phyloP scores from a whole-genome alignment of 2,329 filamentous ascomycete genomes.

The Exophiala dermatitidis region DNA sequence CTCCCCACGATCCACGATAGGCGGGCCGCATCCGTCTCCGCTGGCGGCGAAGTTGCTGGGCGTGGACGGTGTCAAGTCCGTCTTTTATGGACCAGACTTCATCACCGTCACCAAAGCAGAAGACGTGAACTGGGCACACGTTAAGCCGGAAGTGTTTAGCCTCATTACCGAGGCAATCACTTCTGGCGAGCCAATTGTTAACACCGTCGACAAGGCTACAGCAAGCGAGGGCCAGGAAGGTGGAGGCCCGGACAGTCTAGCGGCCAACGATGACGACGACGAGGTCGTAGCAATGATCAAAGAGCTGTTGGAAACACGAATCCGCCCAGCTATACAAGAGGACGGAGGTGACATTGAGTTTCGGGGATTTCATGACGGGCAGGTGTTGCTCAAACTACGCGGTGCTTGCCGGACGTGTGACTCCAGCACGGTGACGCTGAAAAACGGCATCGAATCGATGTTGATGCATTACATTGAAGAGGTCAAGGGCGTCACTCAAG shows the following conservation, averaged over 20 bases:
- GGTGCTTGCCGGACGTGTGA: conserved; percentile 95
- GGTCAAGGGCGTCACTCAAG: conserved; percentile 84
- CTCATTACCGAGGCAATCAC: conserved; percentile 90
- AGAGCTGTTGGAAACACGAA: conserved; percentile 89
- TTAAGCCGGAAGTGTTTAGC: conserved; percentile 91
- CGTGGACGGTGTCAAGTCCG: conserved; percentile 86
- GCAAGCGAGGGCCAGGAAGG: conserved; percentile 45
- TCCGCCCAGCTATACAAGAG: conserved; percentile 91
- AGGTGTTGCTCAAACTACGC: conserved; percentile 77
- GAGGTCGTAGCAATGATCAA: conserved; percentile 99
- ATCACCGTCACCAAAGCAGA: conserved; percentile 91
- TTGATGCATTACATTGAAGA: conserved; percentile 97
- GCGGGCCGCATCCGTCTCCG: conserved; percentile 82
- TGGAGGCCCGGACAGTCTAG: conserved; percentile 59
- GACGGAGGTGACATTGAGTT: conserved; percentile 98
- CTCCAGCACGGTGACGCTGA: conserved; percentile 90
- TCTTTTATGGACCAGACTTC: conserved; percentile 92
- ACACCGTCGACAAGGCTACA: conserved; percentile 54
- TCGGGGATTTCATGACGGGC: conserved; percentile 76
- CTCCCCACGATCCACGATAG: conserved; percentile 76
- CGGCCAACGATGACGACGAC: conserved; percentile 81
- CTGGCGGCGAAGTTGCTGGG: conserved; percentile 85
- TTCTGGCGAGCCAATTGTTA: conserved; percentile 73
- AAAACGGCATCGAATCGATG: conserved; percentile 98
- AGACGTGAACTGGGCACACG: conserved; percentile 85